Percentiles rank a stretch among this genome's conserved stretches.
Evolutionary conservation across 139 green algal species (phyloP).

Genomic region (Asterochloris erici): DNA sequence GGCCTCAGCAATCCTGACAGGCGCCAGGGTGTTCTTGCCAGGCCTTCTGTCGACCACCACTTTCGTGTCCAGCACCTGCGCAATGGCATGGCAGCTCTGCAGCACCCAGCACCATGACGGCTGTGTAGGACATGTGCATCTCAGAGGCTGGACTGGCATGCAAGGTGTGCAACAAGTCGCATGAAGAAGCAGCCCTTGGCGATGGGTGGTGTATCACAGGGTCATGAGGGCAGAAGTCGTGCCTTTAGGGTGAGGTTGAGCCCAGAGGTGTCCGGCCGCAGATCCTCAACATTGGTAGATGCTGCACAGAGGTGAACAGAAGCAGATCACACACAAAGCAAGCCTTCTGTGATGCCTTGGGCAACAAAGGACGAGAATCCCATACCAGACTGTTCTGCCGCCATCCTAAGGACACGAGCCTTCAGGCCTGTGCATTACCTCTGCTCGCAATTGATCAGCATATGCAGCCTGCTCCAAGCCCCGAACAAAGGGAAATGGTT

Average conservation of each 20-base stretch:
- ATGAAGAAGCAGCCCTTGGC: not conserved
- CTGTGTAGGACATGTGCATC: not conserved
- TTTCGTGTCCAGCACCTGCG: slow-evolving; percentile 72
- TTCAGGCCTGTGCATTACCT: no score
- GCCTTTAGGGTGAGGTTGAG: slow-evolving; percentile 80
- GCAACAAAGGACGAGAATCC: no score
- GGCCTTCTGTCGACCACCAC: slow-evolving; percentile 54
- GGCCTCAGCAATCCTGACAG: slow-evolving; percentile 73
- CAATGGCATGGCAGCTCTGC: not conserved
- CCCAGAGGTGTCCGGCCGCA: slow-evolving; percentile 65
- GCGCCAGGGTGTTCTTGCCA: slow-evolving; percentile 28
- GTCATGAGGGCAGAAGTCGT: not conserved
- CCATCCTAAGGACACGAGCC: no score
- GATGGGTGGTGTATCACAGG: not conserved
- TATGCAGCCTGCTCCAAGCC: no score
- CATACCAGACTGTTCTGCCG: no score
- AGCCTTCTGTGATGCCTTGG: no score
- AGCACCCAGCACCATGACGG: not conserved
- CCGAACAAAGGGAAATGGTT: no score
- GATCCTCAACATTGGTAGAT: slow-evolving; percentile 51
- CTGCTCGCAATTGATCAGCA: no score
- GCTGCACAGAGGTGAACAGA: slow-evolving; percentile 17
- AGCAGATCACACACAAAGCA: no score
- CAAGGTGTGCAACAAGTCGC: not conserved
- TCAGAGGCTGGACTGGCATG: not conserved